These are phyloP conservation scores for Tetragonia tetragonoides DNA, from an alignment of 148 eudicot species.

Conservation along the genomic window DNA sequence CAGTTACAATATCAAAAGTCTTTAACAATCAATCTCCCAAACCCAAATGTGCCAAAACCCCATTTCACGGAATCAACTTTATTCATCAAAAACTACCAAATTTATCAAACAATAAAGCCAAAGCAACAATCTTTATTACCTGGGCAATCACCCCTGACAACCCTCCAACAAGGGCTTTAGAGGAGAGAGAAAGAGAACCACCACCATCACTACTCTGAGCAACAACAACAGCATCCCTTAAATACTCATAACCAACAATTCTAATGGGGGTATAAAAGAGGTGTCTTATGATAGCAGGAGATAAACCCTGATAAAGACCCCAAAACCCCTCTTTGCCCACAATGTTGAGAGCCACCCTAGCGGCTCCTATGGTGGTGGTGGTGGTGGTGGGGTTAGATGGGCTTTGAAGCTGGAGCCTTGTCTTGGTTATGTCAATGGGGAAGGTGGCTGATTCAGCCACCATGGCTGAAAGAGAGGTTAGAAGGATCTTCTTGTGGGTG, in stretches of 20 bases:
- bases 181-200: slow-evolving; percentile 38
- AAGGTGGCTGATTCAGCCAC: slow-evolving; percentile 83
- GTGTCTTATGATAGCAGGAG: slow-evolving; percentile 68
- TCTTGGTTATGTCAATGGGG: slow-evolving; percentile 80
- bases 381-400: slow-evolving; percentile 23
- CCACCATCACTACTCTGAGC: slow-evolving; percentile 9
- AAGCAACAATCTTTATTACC: slow-evolving; percentile 35
- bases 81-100: background rate
- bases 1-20: background rate
- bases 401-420: slow-evolving; percentile 67
- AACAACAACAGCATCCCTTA: slow-evolving; percentile 35
- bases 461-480: slow-evolving; percentile 72
- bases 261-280: slow-evolving; percentile 72
- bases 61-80: background rate
- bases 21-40: background rate
- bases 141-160: slow-evolving; percentile 81
- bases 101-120: background rate
- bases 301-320: slow-evolving; percentile 73
- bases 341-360: slow-evolving; percentile 43
- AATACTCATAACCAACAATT: slow-evolving; percentile 71
- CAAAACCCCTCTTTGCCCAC: slow-evolving; percentile 43
- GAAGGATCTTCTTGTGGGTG: slow-evolving; percentile 39
- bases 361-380: slow-evolving; percentile 28
- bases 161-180: slow-evolving; percentile 70
- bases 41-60: background rate